Evolutionary conservation across 805 yeast species (phyloP).

Genomic region (Wickerhamiella dianesei): DNA sequence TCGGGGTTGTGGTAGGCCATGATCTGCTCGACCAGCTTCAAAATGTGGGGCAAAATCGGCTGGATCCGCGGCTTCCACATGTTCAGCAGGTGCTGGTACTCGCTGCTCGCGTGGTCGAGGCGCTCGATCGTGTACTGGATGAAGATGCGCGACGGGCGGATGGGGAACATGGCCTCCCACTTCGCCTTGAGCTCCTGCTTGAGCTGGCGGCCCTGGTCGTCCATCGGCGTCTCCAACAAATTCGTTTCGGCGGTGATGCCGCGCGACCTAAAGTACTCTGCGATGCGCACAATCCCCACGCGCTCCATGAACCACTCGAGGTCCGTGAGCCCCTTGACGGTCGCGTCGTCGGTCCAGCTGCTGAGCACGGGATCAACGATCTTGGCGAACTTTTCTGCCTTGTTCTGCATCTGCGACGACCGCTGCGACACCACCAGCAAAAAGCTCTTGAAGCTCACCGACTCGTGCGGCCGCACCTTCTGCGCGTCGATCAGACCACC

Average conservation of each 20-base stretch:
- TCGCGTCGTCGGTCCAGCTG: constrained; percentile 87
- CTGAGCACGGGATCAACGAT: constrained; percentile 87
- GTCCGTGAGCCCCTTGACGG: constrained; percentile 78
- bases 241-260: constrained; percentile 68
- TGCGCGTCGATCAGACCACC: constrained; percentile 51
- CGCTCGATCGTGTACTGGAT: constrained; percentile 93
- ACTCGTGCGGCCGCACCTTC: constrained; percentile 77
- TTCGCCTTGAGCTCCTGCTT: constrained; percentile 71
- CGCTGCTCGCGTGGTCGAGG: constrained; percentile 63
- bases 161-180: constrained; percentile 92
- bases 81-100: constrained; percentile 51
- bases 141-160: constrained; percentile 86
- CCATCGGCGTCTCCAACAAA: constrained; percentile 69
- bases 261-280: constrained; percentile 73
- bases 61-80: constrained; percentile 90
- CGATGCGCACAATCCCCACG: constrained; percentile 85
- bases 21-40: constrained; percentile 76
- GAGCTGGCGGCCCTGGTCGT: constrained; percentile 67
- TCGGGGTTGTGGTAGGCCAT: constrained; percentile 90
- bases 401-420: constrained; percentile 42
- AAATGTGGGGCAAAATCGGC: constrained; percentile 80
- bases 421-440: constrained; percentile 83
- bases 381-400: constrained; percentile 62
- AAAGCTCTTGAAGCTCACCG: constrained; percentile 86
- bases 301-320: constrained; percentile 98